These are phyloP conservation scores for Dalbergia cochinchinensis DNA, from an alignment of 306 rosid species.

Conservation along the genomic window DNA sequence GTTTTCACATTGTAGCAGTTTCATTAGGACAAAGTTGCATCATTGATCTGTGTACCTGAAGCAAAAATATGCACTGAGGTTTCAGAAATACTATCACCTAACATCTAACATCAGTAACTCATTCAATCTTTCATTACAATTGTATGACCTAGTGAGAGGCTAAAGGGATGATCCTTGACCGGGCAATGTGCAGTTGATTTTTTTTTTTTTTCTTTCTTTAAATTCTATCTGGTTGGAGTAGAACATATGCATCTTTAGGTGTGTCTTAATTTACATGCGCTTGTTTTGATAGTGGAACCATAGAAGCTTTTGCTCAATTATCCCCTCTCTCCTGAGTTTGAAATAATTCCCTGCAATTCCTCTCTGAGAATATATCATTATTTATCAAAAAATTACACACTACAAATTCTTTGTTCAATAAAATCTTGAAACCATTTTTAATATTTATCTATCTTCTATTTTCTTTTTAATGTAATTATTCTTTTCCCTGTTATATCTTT, in stretches of 20 bases:
- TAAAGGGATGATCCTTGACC: no score
- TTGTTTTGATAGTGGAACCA: background rate
- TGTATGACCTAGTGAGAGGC: no score
- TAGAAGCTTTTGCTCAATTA: background rate
- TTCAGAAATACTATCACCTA: no score
- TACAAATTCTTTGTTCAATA: background rate
- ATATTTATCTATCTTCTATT: slow-evolving; percentile 3
- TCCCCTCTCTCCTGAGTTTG: background rate
- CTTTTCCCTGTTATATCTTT: slow-evolving; percentile 6
- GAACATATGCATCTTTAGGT: no score
- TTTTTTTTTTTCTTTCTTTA: background rate
- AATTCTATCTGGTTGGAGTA: no score
- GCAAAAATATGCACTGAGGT: no score
- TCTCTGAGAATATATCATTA: background rate
- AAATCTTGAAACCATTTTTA: background rate
- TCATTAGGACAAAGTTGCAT: background rate
- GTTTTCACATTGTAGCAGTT: no score
- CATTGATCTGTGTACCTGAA: no score
- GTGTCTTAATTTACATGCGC: background rate
- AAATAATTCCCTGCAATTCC: background rate
- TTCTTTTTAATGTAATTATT: slow-evolving; percentile 16
- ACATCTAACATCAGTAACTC: no score
- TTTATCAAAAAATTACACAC: background rate
- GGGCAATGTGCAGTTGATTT: background rate
- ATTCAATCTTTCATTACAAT: no score